These are phyloP conservation scores for Alternaria sp. DNA, from an alignment of 2,329 filamentous ascomycete species.

Conservation along the genomic window DNA sequence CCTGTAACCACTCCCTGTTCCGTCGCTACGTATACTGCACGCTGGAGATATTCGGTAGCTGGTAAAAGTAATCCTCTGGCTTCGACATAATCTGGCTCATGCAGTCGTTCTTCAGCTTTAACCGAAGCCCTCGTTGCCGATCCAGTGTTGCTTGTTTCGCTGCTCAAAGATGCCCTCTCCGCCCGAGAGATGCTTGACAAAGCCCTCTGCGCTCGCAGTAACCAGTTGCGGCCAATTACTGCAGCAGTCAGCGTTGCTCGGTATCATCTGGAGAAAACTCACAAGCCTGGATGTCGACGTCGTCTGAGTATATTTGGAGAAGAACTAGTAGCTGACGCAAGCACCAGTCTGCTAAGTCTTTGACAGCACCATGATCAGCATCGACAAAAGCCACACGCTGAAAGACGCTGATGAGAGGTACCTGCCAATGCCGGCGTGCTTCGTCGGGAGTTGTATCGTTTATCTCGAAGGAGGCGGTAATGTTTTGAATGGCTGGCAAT, in stretches of 20 bases:
- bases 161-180: constrained; percentile 50
- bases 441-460: constrained; percentile 20
- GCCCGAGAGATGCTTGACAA: constrained; percentile 56
- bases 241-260: constrained; percentile 1
- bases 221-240: constrained; percentile 60
- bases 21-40: constrained; percentile 54
- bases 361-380: constrained; percentile 53
- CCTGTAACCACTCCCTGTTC: constrained; percentile 49
- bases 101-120: constrained; percentile 26
- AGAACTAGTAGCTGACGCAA: constrained; percentile 56
- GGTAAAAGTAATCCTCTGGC: constrained; percentile 59
- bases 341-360: constrained; percentile 59
- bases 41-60: constrained; percentile 58
- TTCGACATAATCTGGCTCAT: constrained; percentile 57
- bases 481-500: constrained; percentile 24
- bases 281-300: constrained; percentile 54
- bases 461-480: constrained; percentile 25
- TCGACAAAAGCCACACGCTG: constrained; percentile 60
- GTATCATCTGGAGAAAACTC: constrained; percentile 14
- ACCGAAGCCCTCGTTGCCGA: constrained; percentile 9
- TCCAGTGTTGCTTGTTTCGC: constrained; percentile 41
- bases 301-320: constrained; percentile 53
- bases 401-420: constrained; percentile 49
- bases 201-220: constrained; percentile 57
- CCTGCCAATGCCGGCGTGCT: constrained; percentile 27